Evolutionary conservation across 2,329 filamentous ascomycete genomes (phyloP), one percentile per base, ranked within the genome.

Genomic region (Hypoxylon sp.): DNA sequence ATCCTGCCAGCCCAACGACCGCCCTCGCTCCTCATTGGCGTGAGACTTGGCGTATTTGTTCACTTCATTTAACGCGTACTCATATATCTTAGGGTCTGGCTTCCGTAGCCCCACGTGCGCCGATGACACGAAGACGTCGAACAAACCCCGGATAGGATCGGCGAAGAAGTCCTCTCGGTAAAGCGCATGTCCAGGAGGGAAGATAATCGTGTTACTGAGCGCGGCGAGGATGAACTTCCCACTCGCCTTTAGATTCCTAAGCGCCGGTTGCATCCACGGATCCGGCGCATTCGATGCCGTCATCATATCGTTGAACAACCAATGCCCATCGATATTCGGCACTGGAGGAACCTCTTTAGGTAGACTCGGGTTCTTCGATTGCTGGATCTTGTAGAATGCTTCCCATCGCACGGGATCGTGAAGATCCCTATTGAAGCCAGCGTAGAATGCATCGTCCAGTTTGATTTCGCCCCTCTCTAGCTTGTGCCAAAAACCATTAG

Each of bases 281-380:
- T 99, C 95, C 0, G 92, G 89, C 1, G 82, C 80, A 5, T 88
- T 85, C 10, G 92, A 90, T 11, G 86, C 81, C 3, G 84, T 81
- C 93, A 98, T 98, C 94, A 98, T 98, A 75, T 91, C 87, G 87
- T 93, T 92, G 82, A 97, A 98, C 29, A 99, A 84, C 80, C 83
- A 89, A 77, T 93, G 89, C 13, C 88, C 92, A 75, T 98, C 91
- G 50, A 98, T 86, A 1, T 83, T 79, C 0, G 95, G 95, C 0
- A 94, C 78, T 0, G 89, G 85, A 1, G 93, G 92, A 0, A 85
- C 74, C 15, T 81, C 73, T 17, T 67, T 75, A 21, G 79, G 79
- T 11, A 82, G 80, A 24, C 64, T 77, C 1, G 82, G 79, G 66
- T 83, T 76, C 75, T 80, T 84, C 70, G 75, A 75, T 61, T 79